phyloP scores from a whole-genome alignment of 202 grass and related monocot genomes.

The Setaria viridis region DNA sequence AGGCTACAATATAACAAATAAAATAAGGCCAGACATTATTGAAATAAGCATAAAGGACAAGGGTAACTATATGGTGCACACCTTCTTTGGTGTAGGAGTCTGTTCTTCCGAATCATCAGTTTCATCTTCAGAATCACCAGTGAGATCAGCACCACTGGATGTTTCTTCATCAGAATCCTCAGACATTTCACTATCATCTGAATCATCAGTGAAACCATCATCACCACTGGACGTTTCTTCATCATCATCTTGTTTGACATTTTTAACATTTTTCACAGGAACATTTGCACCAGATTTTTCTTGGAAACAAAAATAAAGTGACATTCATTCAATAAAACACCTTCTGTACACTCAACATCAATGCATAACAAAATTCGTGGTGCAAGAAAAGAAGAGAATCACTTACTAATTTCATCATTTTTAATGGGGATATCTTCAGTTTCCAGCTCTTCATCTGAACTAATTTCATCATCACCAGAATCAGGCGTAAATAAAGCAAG shows the following conservation, averaged over 20 bases:
- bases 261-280: constrained; percentile 12
- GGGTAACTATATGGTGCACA: constrained; percentile 7
- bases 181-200: constrained; percentile 12
- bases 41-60: constrained; percentile 14
- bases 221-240: constrained; percentile 21
- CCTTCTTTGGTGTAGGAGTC: constrained; percentile 60
- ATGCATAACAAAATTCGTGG: neutral
- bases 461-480: constrained; percentile 49
- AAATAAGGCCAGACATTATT: neutral
- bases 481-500: constrained; percentile 22
- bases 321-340: neutral
- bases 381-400: constrained; percentile 8
- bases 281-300: constrained; percentile 32
- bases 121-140: constrained; percentile 47
- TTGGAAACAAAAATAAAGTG: constrained; percentile 36
- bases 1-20: constrained; percentile 39
- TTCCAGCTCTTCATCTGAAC: constrained; percentile 45
- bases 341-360: neutral
- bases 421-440: neutral
- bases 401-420: constrained; percentile 12
- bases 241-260: constrained; percentile 1
- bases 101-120: constrained; percentile 56
- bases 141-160: constrained; percentile 12
- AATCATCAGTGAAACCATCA: constrained; percentile 38
- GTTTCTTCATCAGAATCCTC: constrained; percentile 46